These are phyloP conservation scores for Durusdinium trenchii DNA, from an alignment of 73 alveolate genomes.

Conservation along the genomic window DNA sequence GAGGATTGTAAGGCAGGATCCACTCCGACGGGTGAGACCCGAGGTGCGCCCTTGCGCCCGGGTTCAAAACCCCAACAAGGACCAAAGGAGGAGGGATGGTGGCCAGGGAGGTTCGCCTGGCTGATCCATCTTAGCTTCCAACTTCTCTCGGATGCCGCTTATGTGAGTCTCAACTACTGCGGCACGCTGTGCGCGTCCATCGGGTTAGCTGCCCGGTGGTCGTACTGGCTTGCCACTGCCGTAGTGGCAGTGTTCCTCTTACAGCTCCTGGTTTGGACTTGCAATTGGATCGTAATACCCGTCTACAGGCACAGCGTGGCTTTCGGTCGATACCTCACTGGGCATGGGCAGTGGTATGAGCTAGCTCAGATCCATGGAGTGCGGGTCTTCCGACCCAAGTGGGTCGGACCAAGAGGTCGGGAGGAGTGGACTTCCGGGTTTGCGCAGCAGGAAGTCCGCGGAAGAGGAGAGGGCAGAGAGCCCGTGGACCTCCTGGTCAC, in stretches of 20 bases:
- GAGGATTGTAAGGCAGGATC: no score
- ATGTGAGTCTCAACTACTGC: background rate
- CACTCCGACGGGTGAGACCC: no score
- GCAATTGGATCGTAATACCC: background rate
- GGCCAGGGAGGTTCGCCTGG: background rate
- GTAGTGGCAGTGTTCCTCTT: background rate
- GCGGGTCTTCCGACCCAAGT: background rate
- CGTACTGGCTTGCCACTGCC: slow-evolving; percentile 14
- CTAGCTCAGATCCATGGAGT: background rate
- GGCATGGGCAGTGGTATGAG: slow-evolving; percentile 1
- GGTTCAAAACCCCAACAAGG: background rate
- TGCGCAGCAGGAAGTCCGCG: background rate
- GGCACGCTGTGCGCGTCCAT: slow-evolving; percentile 44
- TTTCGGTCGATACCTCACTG: background rate
- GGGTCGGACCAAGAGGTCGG: slow-evolving; percentile 14
- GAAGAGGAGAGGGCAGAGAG: background rate
- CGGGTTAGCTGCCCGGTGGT: slow-evolving; percentile 1
- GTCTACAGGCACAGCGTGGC: background rate
- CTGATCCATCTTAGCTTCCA: background rate
- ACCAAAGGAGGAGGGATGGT: background rate
- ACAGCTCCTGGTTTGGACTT: slow-evolving; percentile 2
- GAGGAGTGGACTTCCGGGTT: background rate
- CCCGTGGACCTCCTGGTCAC: slow-evolving; percentile 19
- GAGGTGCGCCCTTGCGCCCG: background rate
- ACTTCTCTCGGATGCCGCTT: background rate